Evolutionary conservation across 2,329 filamentous ascomycete genomes (phyloP), one percentile per base, ranked within the genome.

Genomic region (Delphinella strobiligena): DNA sequence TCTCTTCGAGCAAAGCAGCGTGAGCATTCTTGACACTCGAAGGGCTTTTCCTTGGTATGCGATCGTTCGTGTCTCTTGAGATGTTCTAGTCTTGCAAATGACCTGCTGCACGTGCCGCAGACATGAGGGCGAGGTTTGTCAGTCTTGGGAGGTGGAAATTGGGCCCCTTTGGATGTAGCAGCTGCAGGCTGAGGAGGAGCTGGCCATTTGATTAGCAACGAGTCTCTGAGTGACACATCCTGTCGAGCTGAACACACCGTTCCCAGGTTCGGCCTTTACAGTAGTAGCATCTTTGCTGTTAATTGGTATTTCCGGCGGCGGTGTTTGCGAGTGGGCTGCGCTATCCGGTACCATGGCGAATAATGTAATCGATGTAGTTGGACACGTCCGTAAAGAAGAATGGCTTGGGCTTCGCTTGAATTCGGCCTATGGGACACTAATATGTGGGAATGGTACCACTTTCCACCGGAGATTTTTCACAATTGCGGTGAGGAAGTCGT

Each of bases 21-120:
- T 29, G 85, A 75, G 62, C 91, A 98, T 61, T 96, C 86, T 19
- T 86, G 85, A 54, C 91, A 98, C 62, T 95, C 87, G 53, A 98
- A 98, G 1, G 91, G 91, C 69, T 98, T 98, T 66, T 98, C 88
- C 61, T 98, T 95, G 33, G 88, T 95, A 59, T 95, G 88, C n/a
- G 87, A 94, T 46, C 91, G 78, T 65, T 96, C 91, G 62, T 98
- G 91, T 45, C 91, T 82, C 67, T 98, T 98, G 50, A 98, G 68
- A 61, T 98, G 91, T 65, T 98, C 91, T 52, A 98, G 68, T 45
- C 91, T 80, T 43, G 91, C 91, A 61, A 98, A 98, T 22, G 85
- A 93, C 49, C 91, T 80, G 54, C 80, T 76, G 61, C 91, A 98
- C 35, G 88, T 96, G 31, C 71, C 78, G 67, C 91, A 98, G 45